Evolutionary conservation across 192 early-diverging fungal species (phyloP), one percentile per base, ranked within the genome.

Genomic region (Powellomyces hirtus): DNA sequence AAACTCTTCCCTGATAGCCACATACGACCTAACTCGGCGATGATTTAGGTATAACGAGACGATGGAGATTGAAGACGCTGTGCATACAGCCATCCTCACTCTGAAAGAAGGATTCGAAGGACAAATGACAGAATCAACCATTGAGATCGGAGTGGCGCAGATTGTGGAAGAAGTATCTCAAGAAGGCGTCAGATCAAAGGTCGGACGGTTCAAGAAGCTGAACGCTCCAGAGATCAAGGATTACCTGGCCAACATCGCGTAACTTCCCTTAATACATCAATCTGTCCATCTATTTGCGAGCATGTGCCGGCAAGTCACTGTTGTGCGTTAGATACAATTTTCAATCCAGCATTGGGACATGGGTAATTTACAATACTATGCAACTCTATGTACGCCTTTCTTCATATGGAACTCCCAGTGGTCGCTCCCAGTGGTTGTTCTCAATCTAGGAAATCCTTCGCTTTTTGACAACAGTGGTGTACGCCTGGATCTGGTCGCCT

Each of bases 71-170:
- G 97, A 99, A 80, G 97, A 99, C 64, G 97, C 97, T 11, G 90
- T 97, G 38, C 95, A 99, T 81, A 99, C 95, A 13, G 91, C 97
- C n/a, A 97, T 98, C 68, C 82, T 99, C 58, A 99, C 97, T 29
- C 86, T 99, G 20, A 99, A 99, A 82, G 96, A 99, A 77, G 94
- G 95, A n/a, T 95, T 96, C 66, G 97, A 99, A 73, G 97, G 97
- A 30, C 89, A 91, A 70, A 95, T 99, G 92, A 95, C 89, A n/a
- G 95, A 96, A 75, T 87, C 89, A 60, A 90, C 91, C 20, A 87
- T 99, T 40, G 97, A 99, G 59, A 94, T 99, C 78, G 97, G 97
- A 27, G 88, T 99, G 58, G 75, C 81, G 13, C 66, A 75, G 30
- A 71, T 82, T 24, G 84, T 82, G 29, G 75, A 82, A 33, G 84